Base-by-base conservation (phyloP, 768 basidiomycete genomes). In the Panus rudis region DNA sequence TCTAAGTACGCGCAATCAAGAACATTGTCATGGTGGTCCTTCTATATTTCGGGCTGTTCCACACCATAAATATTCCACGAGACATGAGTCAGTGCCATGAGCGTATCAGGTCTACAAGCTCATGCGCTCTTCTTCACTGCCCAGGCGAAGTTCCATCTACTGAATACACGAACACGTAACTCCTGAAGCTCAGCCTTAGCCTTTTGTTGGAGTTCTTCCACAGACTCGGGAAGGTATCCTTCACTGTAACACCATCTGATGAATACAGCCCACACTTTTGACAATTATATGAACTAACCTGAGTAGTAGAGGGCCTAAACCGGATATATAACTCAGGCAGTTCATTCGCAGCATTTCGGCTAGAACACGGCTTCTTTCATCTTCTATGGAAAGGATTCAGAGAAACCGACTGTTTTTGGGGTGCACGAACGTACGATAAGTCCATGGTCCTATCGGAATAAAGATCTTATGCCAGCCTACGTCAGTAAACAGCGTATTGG, bases 121-220 rank as follows among this genome's bases (percentile, higher is more conserved):
- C n/a, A n/a, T n/a, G n/a, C n/a, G n/a, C n/a, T n/a, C 31, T 51
- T 53, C 31, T 61, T 63, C 37, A 61, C 57, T 10, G 62, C 62
- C 62, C 62, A 63, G 11, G 62, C 59, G 41, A 60, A 63, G 30
- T 47, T 50, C 60, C 60, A 63, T 25, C 60, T 54, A 38, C 46
- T 59, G 50, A 61, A 58, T 21, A 61, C 32, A 24, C 43, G 57
- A 5, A 53, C 51, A 31, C 51, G 49, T 25, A 59, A 49, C 26
- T 58, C 57, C 21, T 39, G 51, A 26, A 63, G 37, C 45, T 63
- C 62, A 10, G 48, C 38, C 3, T 47, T 30, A 2, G 62, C 60
- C 41, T 59, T 57, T 8, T 54, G 52, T 35, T 49, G 48, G 55
- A 61, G 54, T 30, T 41, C 51, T 30, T 57, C 61, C 19, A 62